Conservation (phyloP, 495 filamentous ascomycete species). For the Penicillium waksmanii region DNA sequence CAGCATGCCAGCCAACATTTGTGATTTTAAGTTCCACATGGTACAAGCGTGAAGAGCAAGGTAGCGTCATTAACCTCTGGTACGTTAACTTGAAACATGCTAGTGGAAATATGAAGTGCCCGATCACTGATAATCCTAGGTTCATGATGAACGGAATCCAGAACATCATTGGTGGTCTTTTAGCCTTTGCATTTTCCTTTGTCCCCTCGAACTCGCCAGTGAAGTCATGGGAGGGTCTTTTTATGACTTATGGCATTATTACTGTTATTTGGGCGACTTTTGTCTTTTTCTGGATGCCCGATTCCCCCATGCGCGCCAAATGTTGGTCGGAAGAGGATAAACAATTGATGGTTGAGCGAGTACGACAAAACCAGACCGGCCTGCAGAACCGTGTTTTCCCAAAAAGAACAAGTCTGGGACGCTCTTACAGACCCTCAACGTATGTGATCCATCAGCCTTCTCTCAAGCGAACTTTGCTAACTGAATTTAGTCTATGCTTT, state of each 20-base stretch:
- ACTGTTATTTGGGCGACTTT: conserved; percentile 53
- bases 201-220: conserved; percentile 41
- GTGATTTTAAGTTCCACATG: conserved; percentile 67
- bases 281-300: conserved; percentile 47
- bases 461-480: conserved; percentile 20
- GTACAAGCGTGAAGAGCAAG: conserved; percentile 70
- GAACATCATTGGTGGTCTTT: conserved; percentile 54
- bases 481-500: conserved; percentile 35
- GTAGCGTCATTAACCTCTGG: conserved; percentile 65
- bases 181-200: conserved; percentile 60
- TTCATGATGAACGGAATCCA: conserved; percentile 69
- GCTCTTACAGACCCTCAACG: conserved; percentile 25
- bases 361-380: conserved; percentile 53
- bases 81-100: conserved; percentile 28
- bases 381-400: conserved; percentile 54
- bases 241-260: conserved; percentile 56
- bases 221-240: conserved; percentile 59
- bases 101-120: background rate
- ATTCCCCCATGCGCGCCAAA: conserved; percentile 49
- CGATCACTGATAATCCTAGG: conserved; percentile 25
- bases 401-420: conserved; percentile 42
- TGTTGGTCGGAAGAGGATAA: conserved; percentile 51
- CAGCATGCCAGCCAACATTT: conserved; percentile 60
- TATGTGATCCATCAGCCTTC: conserved; percentile 13
- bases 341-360: conserved; percentile 48